Evolutionary conservation across 2,329 filamentous ascomycete species (phyloP).

Genomic region (Coleophoma cylindrospora): DNA sequence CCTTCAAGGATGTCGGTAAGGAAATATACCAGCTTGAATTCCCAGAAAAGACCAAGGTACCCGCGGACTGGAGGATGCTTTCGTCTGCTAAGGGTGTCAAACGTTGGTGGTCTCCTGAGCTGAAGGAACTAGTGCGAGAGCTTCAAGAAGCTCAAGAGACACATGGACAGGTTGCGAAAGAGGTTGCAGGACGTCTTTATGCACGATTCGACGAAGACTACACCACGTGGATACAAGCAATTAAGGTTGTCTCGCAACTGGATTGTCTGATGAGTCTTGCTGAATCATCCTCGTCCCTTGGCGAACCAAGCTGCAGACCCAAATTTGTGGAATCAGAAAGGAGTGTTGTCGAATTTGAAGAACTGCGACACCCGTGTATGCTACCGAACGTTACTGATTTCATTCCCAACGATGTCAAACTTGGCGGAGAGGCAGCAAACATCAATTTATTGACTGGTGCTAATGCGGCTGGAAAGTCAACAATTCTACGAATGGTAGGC

Average conservation of each 20-base stretch:
- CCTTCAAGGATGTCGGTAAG: slow-evolving; percentile 84
- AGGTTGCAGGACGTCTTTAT: slow-evolving; percentile 79
- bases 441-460: slow-evolving; percentile 92
- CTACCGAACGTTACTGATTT: slow-evolving; percentile 85
- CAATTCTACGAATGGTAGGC: slow-evolving; percentile 84
- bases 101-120: slow-evolving; percentile 86
- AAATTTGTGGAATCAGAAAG: slow-evolving; percentile 81
- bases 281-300: slow-evolving; percentile 78
- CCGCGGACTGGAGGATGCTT: slow-evolving; percentile 91
- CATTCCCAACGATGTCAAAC: slow-evolving; percentile 88
- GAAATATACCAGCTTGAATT: slow-evolving; percentile 96
- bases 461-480: slow-evolving; percentile 96
- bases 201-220: slow-evolving; percentile 86
- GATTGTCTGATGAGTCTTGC: slow-evolving; percentile 94
- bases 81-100: slow-evolving; percentile 87
- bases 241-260: slow-evolving; percentile 84
- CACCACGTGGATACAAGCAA: slow-evolving; percentile 78
- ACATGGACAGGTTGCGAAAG: slow-evolving; percentile 84
- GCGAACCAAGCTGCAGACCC: slow-evolving; percentile 83
- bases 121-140: slow-evolving; percentile 76
- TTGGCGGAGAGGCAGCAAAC: slow-evolving; percentile 76
- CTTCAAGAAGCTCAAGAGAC: slow-evolving; percentile 93
- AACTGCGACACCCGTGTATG: slow-evolving; percentile 94
- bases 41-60: slow-evolving; percentile 77
- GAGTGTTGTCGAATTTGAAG: slow-evolving; percentile 84